Base-by-base conservation (phyloP, 192 early-diverging fungal genomes). In the Coemansia sp. region DNA sequence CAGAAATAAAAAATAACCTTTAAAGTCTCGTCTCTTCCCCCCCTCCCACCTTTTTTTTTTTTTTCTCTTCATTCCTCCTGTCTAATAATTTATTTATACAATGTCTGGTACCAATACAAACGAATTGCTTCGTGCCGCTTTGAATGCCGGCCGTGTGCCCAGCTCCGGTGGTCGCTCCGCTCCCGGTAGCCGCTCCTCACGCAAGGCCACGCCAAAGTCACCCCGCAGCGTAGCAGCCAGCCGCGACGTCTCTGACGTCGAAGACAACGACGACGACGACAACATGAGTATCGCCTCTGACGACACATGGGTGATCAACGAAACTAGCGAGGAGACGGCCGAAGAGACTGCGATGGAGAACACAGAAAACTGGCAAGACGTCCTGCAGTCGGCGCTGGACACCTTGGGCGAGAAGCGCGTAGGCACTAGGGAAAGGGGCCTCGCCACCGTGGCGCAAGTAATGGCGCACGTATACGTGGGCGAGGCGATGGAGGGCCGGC, bases 391-490 rank as follows among this genome's bases (percentile, higher is more conserved):
- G 1, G 76, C 75, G 19, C 27, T 78, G 60, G 81, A 83, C 11
- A 36, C 62, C 13, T 40, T 83, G 24, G 53, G 60, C 29, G 81
- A 78, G 11, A 83, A 78, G 68, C 81, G 81, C 9, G 72, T 33
- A 5, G 40, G 59, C 14, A 79, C 80, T 16, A 71, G 90, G 24
- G 88, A 89, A 70, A 82, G 85, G 53, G 85, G 85, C 0, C 69
- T 92, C 44, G 46, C 73, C 3, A 80, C 70, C 21, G 65, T 88
- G 41, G 81, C 82, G 13, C 68, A 68, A 1, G 64, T 85, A 6
- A 72, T 89, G 67, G 69, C 87, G 29, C 85, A 81, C 36, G 70
- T 85, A 10, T 87, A 87, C 66, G 72, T 85, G 21, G 87, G 86
- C 21, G 84, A 87, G 7, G 68, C 69, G 11, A 74, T 90, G 39